These are phyloP conservation scores for Penicillium flavigenum DNA, from an alignment of 495 filamentous ascomycete genomes.

Conservation along the genomic window DNA sequence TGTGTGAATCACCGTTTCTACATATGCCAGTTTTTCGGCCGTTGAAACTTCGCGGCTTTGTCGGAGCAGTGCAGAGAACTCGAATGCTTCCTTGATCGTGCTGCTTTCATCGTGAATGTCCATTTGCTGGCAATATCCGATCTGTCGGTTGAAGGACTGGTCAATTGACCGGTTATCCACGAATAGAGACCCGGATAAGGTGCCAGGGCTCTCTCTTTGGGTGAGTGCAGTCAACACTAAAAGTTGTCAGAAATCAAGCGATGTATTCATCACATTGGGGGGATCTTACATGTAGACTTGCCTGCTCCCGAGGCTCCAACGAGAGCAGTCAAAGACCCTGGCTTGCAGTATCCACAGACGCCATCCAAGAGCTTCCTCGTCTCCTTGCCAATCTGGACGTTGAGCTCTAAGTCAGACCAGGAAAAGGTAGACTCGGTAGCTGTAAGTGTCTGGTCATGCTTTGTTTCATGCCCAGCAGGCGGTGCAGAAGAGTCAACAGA, in stretches of 20 bases:
- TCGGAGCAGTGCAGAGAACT: constrained; percentile 80
- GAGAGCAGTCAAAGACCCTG: constrained; percentile 74
- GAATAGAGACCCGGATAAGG: constrained; percentile 68
- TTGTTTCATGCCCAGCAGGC: constrained; percentile 16
- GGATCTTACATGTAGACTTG: constrained; percentile 70
- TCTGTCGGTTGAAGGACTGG: constrained; percentile 74
- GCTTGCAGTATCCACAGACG: constrained; percentile 74
- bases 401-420: constrained; percentile 55
- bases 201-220: constrained; percentile 70
- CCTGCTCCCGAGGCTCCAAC: constrained; percentile 86
- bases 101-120: constrained; percentile 82
- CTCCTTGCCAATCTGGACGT: constrained; percentile 67
- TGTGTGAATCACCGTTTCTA: constrained; percentile 74
- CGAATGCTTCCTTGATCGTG: constrained; percentile 81
- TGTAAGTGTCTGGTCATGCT: constrained; percentile 36
- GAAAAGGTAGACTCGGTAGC: constrained; percentile 51
- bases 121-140: constrained; percentile 81
- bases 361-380: constrained; percentile 65
- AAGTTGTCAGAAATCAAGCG: not conserved
- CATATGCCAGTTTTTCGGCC: constrained; percentile 76
- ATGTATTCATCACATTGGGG: not conserved
- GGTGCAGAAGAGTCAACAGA: constrained; percentile 20
- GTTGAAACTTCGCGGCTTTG: constrained; percentile 65
- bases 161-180: constrained; percentile 69
- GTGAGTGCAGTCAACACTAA: constrained; percentile 74